phyloP scores from a whole-genome alignment of 176 grass and related monocot species.

The Paspalum vaginatum region DNA sequence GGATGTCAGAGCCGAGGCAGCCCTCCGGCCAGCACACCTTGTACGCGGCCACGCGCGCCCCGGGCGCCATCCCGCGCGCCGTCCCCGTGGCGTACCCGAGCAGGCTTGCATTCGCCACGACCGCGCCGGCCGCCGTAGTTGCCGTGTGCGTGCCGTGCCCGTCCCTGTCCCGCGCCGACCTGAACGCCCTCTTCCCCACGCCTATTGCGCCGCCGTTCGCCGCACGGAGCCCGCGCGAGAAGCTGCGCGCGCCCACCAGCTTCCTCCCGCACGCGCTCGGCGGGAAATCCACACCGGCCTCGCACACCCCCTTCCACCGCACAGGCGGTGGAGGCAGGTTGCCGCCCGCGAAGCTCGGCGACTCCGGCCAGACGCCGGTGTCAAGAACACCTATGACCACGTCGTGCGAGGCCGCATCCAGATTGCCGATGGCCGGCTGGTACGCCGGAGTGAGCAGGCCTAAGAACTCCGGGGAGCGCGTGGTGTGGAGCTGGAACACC shows the following conservation, averaged over 20 bases:
- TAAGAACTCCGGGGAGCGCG: slow-evolving; percentile 79
- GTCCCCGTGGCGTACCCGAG: slow-evolving; percentile 87
- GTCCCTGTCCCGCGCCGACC: slow-evolving; percentile 79
- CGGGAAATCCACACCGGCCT: slow-evolving; percentile 83
- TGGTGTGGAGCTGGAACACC: slow-evolving; percentile 71
- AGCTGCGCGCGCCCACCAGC: slow-evolving; percentile 86
- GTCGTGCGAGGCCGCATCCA: slow-evolving; percentile 72
- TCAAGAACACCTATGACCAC: slow-evolving; percentile 87
- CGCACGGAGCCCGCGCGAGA: slow-evolving; percentile 74
- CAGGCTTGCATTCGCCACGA: slow-evolving; percentile 83
- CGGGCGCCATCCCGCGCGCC: slow-evolving; percentile 84
- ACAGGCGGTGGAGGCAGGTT: slow-evolving; percentile 59
- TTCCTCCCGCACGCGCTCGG: slow-evolving; percentile 72
- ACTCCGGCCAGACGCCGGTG: slow-evolving; percentile 94
- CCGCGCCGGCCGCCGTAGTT: slow-evolving; percentile 66
- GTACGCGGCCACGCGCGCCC: slow-evolving; percentile 83
- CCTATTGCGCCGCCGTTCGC: slow-evolving; percentile 34
- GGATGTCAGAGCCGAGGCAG: slow-evolving; percentile 90
- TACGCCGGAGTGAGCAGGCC: slow-evolving; percentile 57
- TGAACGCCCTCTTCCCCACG: slow-evolving; percentile 38
- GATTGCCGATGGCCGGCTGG: slow-evolving; percentile 45
- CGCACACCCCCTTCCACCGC: slow-evolving; percentile 78
- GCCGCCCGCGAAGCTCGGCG: slow-evolving; percentile 60
- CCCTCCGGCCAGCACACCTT: slow-evolving; percentile 92
- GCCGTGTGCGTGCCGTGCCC: slow-evolving; percentile 96